Conservation (phyloP, 768 basidiomycete species). For the Leucosporidium scottii region DNA sequence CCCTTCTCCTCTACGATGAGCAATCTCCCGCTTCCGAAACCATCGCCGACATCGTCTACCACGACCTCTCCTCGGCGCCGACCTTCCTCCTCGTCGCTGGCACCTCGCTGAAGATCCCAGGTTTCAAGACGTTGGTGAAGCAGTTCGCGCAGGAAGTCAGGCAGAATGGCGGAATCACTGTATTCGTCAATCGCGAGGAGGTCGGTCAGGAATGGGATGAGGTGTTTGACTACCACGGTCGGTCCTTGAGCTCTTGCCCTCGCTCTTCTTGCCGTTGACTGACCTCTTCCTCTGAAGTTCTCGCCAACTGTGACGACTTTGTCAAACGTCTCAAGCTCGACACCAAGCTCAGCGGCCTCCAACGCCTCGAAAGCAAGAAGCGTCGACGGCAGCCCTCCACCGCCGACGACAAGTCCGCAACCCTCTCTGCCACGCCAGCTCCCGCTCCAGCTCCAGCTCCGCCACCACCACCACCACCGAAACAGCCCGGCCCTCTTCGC, state of each 20-base stretch:
- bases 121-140: slow-evolving; percentile 79
- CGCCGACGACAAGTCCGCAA: slow-evolving; percentile 37
- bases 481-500: too few relatives aligned
- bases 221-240: slow-evolving; percentile 74
- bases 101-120: slow-evolving; percentile 95
- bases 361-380: slow-evolving; percentile 43
- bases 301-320: slow-evolving; percentile 79
- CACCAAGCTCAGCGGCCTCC: slow-evolving; percentile 54
- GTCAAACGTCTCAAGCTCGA: slow-evolving; percentile 68
- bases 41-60: slow-evolving; percentile 70
- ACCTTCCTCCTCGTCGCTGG: slow-evolving; percentile 96
- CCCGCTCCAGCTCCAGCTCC: too few relatives aligned
- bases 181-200: slow-evolving; percentile 86
- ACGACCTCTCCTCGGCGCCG: slow-evolving; percentile 70
- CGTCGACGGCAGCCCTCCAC: slow-evolving; percentile 73
- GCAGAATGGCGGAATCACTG: slow-evolving; percentile 52
- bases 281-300: slow-evolving; percentile 42
- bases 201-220: slow-evolving; percentile 76
- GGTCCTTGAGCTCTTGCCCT: neutral
- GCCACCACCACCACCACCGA: too few relatives aligned
- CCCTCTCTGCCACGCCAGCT: too few relatives aligned
- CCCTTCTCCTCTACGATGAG: slow-evolving; percentile 93
- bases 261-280: neutral
- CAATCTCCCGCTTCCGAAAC: slow-evolving; percentile 61
- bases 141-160: slow-evolving; percentile 76